Evolutionary conservation across 768 basidiomycete species (phyloP).

Genomic region (Kwoniella sp.): DNA sequence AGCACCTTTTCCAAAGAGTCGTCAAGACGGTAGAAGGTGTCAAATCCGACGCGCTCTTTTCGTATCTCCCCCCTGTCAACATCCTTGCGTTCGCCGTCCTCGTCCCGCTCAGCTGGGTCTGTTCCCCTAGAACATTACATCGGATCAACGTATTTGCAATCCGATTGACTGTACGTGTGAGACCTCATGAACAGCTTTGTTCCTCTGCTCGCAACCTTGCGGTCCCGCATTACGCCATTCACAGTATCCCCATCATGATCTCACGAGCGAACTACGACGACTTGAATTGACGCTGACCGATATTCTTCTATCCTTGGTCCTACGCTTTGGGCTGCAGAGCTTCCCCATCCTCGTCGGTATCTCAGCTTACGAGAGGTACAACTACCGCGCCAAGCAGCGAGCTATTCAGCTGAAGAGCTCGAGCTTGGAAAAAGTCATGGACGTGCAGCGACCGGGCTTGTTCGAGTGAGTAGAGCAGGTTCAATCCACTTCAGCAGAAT

Average conservation of each 20-base stretch:
- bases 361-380: conserved; percentile 72
- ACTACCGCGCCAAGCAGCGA: conserved; percentile 29
- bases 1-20: conserved; percentile 85
- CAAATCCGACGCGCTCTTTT: conserved; percentile 85
- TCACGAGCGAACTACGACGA: not conserved
- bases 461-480: conserved; percentile 42
- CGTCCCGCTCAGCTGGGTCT: conserved; percentile 73
- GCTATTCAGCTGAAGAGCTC: conserved; percentile 25
- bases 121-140: conserved; percentile 78
- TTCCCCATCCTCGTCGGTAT: conserved; percentile 79
- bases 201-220: not conserved
- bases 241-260: too few relatives aligned
- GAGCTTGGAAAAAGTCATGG: conserved; percentile 28
- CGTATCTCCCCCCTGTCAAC: conserved; percentile 76
- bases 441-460: conserved; percentile 33
- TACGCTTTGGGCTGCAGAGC: too few relatives aligned
- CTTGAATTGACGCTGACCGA: too few relatives aligned
- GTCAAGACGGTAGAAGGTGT: conserved; percentile 88
- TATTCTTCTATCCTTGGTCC: too few relatives aligned
- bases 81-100: conserved; percentile 70
- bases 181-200: not conserved
- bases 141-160: conserved; percentile 82
- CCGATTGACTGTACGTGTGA: conserved; percentile 66
- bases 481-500: too few relatives aligned
- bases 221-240: not conserved